These are phyloP conservation scores for Crassisporium funariophilum DNA, from an alignment of 768 basidiomycete species.

Conservation along the genomic window DNA sequence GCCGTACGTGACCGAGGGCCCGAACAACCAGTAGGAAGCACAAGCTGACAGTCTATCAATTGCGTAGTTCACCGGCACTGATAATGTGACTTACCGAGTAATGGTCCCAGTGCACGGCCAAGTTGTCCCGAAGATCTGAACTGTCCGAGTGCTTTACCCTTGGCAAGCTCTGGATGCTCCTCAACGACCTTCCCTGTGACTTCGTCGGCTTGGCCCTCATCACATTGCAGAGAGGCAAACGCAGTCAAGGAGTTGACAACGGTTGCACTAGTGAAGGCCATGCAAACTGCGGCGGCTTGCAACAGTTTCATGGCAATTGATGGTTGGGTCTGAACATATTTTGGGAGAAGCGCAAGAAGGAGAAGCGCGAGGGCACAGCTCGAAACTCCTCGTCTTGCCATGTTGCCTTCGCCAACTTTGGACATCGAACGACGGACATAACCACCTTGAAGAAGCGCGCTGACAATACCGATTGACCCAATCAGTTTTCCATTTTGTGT, in stretches of 20 bases:
- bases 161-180: slow-evolving; percentile 70
- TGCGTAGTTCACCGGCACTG: slow-evolving; percentile 11
- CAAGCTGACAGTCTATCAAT: slow-evolving; percentile 54
- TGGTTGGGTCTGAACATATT: slow-evolving; percentile 42
- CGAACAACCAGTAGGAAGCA: slow-evolving; percentile 87
- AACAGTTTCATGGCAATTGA: slow-evolving; percentile 53
- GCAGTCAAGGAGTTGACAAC: slow-evolving; percentile 94
- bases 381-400: slow-evolving; percentile 81
- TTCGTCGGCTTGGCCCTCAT: slow-evolving; percentile 61
- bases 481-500: slow-evolving; percentile 86
- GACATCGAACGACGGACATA: slow-evolving; percentile 85
- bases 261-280: slow-evolving; percentile 94
- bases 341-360: slow-evolving; percentile 74
- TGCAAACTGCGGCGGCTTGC: slow-evolving; percentile 73
- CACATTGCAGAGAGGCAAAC: slow-evolving; percentile 88
- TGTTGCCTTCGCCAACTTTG: slow-evolving; percentile 74
- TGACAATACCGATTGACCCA: slow-evolving; percentile 86
- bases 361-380: slow-evolving; percentile 72
- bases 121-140: slow-evolving; percentile 95
- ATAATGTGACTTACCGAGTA: slow-evolving; percentile 62
- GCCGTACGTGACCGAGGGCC: slow-evolving; percentile 76
- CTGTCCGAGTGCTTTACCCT: slow-evolving; percentile 80
- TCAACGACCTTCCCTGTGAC: slow-evolving; percentile 56
- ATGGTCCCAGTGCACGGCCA: slow-evolving; percentile 88
- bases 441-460: slow-evolving; percentile 89